phyloP scores from a whole-genome alignment of 345 rosid species.

The Kandelia obovata region DNA sequence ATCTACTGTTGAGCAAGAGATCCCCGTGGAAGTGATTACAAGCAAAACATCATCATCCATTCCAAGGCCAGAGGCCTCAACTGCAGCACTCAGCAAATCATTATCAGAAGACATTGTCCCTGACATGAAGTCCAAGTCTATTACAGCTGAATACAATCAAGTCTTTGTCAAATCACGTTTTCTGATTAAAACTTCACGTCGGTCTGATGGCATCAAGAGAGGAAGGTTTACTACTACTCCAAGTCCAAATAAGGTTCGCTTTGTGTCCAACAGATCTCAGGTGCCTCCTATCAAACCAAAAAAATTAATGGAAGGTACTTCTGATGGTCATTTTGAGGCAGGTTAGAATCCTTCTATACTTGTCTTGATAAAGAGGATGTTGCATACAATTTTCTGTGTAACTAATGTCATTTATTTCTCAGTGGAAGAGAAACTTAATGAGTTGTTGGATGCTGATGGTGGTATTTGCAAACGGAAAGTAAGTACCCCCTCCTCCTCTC shows the following conservation, averaged over 20 bases:
- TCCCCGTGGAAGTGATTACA: slow-evolving; percentile 35
- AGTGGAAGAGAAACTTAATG: slow-evolving; percentile 96
- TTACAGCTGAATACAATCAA: slow-evolving; percentile 42
- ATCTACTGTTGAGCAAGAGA: slow-evolving; percentile 35
- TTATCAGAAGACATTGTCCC: slow-evolving; percentile 35
- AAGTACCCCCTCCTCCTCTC: slow-evolving; percentile 19
- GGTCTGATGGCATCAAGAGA: slow-evolving; percentile 49
- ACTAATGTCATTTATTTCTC: slow-evolving; percentile 17
- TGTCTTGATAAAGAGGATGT: background rate
- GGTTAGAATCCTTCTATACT: slow-evolving; percentile 39
- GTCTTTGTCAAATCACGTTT: slow-evolving; percentile 49
- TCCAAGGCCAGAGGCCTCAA: slow-evolving; percentile 24
- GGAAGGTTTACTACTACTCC: slow-evolving; percentile 40
- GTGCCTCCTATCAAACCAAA: slow-evolving; percentile 48
- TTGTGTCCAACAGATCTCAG: slow-evolving; percentile 46
- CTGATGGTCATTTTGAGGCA: slow-evolving; percentile 75
- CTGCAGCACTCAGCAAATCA: slow-evolving; percentile 29
- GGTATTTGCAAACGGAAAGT: slow-evolving; percentile 92
- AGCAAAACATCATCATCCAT: slow-evolving; percentile 17
- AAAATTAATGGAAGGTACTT: slow-evolving; percentile 54
- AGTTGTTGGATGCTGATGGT: slow-evolving; percentile 86
- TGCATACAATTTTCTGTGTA: background rate
- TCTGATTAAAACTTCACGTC: slow-evolving; percentile 52
- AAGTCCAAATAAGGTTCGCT: slow-evolving; percentile 51
- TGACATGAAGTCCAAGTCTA: slow-evolving; percentile 41